Percentiles rank a stretch among this genome's conserved stretches.
Conservation (phyloP, 2,329 filamentous ascomycete species). For the Trichothecium sympodiale region DNA sequence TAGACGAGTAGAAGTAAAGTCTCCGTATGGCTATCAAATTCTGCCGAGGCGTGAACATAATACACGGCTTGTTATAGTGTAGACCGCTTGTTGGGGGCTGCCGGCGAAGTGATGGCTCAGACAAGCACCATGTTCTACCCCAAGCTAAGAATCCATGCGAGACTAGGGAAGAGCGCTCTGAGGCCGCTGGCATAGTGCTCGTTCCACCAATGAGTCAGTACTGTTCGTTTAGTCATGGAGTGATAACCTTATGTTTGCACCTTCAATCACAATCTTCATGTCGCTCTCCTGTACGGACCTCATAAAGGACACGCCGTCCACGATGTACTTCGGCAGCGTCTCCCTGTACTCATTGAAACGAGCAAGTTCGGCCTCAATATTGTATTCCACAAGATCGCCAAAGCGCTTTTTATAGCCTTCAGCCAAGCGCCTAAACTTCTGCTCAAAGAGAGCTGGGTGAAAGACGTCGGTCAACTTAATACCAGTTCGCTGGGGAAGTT, state of each 20-base stretch:
- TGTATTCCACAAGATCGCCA: constrained; percentile 52
- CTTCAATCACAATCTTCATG: constrained; percentile 55
- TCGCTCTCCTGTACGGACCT: constrained; percentile 46
- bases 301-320: constrained; percentile 58
- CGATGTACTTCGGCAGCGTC: constrained; percentile 46
- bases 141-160: constrained; percentile 5
- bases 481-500: constrained; percentile 41
- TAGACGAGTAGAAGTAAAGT: no score
- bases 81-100: no score
- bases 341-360: constrained; percentile 48
- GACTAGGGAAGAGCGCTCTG: constrained; percentile 9
- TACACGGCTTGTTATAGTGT: no score
- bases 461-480: constrained; percentile 59
- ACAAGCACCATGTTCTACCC: no score
- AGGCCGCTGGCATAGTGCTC: constrained; percentile 11
- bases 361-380: constrained; percentile 58
- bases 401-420: constrained; percentile 53
- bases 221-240: constrained; percentile 8
- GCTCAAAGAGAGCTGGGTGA: constrained; percentile 52
- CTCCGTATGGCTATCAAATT: no score
- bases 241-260: constrained; percentile 36
- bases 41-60: no score
- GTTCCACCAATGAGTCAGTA: constrained; percentile 27
- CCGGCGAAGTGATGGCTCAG: no score
- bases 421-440: constrained; percentile 50